Base-by-base conservation (phyloP, 2,329 filamentous ascomycete species). In the Colletotrichum karsti region DNA sequence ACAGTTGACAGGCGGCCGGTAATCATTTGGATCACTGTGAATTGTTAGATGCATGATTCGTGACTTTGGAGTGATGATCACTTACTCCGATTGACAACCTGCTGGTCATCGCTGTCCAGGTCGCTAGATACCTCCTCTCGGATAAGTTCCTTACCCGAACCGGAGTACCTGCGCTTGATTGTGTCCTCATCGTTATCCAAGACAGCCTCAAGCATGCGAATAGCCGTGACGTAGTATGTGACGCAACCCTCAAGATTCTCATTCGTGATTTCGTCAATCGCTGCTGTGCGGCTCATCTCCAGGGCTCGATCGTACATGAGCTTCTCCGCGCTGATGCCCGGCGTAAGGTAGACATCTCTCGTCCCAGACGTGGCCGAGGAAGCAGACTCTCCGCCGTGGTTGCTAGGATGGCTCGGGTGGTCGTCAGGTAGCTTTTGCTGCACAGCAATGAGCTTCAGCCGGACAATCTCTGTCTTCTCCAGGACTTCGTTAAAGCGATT, bases 301-400 rank as follows among this genome's bases (percentile, higher is more conserved):
- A 98, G 84, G 0, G 96, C 96, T 51, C 96, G 93, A 73, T 99
- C 96, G 77, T 98, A 99, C 94, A 99, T 98, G 50, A 99, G 85
- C 80, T 95, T 97, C 82, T 98, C 96, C 0, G 96, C 96, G 22
- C 94, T 98, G 63, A 98, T 91, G 1, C 95, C 96, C 2, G 93
- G 90, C 13, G 93, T 97, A 26, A 99, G 86, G 53, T 92, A 88
- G 26, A 98, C 94, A 58, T 93, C 92, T 69, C 96, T 93, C 2
- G 89, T 87, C 15, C 91, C 91, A 4, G 89, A 87, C n/a, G 86
- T 87, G 13, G 87, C 85, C 1, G 85, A 85, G 3, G 87, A 83
- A 35, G 84, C 83, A 2, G 87, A 88, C 20, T 88, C 88, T 28
- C 85, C 79, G 3, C 87, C 87, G 61, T 93, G 91, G 73, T 97